These are phyloP conservation scores for Orbilia brochopaga DNA, from an alignment of 2,329 filamentous ascomycete genomes.

Conservation along the genomic window DNA sequence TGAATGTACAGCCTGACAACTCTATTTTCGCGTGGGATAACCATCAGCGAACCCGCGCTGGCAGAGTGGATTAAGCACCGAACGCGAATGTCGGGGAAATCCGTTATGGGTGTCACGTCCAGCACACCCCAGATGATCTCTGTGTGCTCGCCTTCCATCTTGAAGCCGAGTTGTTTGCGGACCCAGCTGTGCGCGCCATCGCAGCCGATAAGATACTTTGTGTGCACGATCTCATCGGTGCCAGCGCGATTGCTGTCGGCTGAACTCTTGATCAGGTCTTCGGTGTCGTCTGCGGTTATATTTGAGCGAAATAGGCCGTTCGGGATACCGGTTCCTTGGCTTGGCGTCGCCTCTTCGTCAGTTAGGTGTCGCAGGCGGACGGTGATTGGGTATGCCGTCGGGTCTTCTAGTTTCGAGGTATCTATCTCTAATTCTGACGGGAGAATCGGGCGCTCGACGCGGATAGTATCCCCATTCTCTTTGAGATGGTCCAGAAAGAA, in stretches of 20 bases:
- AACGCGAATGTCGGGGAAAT: constrained; percentile 61
- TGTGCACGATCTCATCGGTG: constrained; percentile 61
- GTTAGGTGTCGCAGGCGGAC: constrained; percentile 66
- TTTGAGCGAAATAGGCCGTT: constrained; percentile 69
- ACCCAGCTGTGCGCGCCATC: constrained; percentile 74
- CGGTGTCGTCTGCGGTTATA: constrained; percentile 65
- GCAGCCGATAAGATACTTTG: constrained; percentile 71
- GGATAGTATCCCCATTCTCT: constrained; percentile 63
- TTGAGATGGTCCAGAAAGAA: constrained; percentile 70
- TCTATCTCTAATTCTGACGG: constrained; percentile 66
- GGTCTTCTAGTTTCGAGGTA: constrained; percentile 61
- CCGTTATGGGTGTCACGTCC: constrained; percentile 64
- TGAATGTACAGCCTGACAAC: constrained; percentile 72
- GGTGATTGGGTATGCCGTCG: constrained; percentile 66
- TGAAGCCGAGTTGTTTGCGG: constrained; percentile 65
- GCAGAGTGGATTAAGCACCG: constrained; percentile 62
- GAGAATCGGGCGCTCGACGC: constrained; percentile 67
- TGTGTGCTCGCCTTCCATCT: constrained; percentile 65
- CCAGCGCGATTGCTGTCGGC: constrained; percentile 54
- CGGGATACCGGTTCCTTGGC: constrained; percentile 56
- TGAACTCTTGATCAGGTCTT: constrained; percentile 28
- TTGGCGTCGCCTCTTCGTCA: constrained; percentile 66
- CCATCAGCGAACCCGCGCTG: constrained; percentile 66
- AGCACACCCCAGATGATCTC: constrained; percentile 64
- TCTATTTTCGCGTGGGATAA: constrained; percentile 69